phyloP scores from a whole-genome alignment of 108 stramenopile genomes.

The Pseudonitzschia pungens region DNA sequence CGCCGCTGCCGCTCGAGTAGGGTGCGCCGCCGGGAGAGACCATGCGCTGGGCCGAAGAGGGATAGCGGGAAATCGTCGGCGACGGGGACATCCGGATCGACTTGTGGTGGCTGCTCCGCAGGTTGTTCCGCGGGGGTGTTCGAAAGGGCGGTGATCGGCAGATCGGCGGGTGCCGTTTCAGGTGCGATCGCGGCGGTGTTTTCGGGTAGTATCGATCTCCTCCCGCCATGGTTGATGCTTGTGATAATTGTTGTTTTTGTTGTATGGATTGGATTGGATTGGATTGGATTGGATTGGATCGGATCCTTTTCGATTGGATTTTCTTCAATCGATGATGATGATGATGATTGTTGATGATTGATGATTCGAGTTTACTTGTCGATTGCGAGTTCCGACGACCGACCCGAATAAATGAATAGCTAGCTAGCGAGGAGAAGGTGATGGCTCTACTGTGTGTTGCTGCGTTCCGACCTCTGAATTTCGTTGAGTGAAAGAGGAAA shows the following conservation, averaged over 20 bases:
- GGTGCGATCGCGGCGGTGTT: constrained; percentile 27
- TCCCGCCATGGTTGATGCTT: constrained; percentile 10
- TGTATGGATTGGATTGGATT: too few species aligned
- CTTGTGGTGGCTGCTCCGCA: constrained; percentile 9
- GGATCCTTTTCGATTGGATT: too few species aligned
- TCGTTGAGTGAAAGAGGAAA: too few species aligned
- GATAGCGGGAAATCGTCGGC: constrained; percentile 17
- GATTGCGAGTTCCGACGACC: too few species aligned
- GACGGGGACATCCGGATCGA: constrained; percentile 24
- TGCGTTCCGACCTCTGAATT: too few species aligned
- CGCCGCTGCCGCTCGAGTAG: not conserved
- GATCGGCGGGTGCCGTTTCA: constrained; percentile 20
- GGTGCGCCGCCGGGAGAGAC: constrained; percentile 8
- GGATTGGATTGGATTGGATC: too few species aligned
- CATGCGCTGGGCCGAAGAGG: not conserved
- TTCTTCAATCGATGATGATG: too few species aligned
- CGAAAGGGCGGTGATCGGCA: constrained; percentile 30
- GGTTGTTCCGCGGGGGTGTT: constrained; percentile 25
- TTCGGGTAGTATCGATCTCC: constrained; percentile 10
- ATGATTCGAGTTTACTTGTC: too few species aligned
- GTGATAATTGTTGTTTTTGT: not conserved
- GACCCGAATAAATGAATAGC: too few species aligned
- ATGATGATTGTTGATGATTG: too few species aligned
- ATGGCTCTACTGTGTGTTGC: too few species aligned
- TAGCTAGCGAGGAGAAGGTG: too few species aligned